Evolutionary conservation across 1,139 yeast genomes (phyloP).

Genomic region (Saccharomyces hybrid): DNA sequence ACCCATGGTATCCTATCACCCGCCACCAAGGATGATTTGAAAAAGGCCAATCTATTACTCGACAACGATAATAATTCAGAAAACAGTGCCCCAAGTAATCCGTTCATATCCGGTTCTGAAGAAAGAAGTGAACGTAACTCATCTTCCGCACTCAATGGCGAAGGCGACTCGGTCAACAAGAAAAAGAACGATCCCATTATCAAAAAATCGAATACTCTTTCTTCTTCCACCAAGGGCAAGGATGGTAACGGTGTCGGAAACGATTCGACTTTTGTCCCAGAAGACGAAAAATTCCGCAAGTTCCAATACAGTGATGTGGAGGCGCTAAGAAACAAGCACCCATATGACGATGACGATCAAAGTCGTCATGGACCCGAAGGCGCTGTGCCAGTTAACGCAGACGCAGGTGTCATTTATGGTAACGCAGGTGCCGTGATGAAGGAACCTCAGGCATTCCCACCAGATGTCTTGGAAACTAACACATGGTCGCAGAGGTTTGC

Average conservation of each 20-base stretch:
- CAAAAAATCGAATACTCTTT: background rate
- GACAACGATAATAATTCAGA: background rate
- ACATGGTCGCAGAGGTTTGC: constrained; percentile 22
- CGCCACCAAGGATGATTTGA: constrained; percentile 32
- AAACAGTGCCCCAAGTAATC: background rate
- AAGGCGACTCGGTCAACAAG: background rate
- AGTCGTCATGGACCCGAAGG: constrained; percentile 8
- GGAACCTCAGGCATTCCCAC: constrained; percentile 20
- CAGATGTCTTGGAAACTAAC: constrained; percentile 12
- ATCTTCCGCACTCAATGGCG: background rate
- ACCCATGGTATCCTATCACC: constrained; percentile 25
- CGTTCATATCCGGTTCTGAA: background rate
- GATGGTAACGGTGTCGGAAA: constrained; percentile 1
- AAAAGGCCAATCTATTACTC: constrained; percentile 27
- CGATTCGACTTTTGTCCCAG: constrained; percentile 23
- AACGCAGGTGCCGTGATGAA: constrained; percentile 21
- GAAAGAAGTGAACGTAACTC: background rate
- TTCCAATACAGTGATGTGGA: constrained; percentile 19
- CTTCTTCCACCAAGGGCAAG: constrained; percentile 1
- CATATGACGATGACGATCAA: constrained; percentile 4
- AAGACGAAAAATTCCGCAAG: constrained; percentile 24
- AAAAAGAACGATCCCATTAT: background rate
- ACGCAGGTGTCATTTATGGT: constrained; percentile 22
- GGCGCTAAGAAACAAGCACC: constrained; percentile 7
- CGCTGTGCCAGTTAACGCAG: constrained; percentile 16